phyloP scores from a whole-genome alignment of 2,329 filamentous ascomycete species.

The Dothideomycetes sp. region DNA sequence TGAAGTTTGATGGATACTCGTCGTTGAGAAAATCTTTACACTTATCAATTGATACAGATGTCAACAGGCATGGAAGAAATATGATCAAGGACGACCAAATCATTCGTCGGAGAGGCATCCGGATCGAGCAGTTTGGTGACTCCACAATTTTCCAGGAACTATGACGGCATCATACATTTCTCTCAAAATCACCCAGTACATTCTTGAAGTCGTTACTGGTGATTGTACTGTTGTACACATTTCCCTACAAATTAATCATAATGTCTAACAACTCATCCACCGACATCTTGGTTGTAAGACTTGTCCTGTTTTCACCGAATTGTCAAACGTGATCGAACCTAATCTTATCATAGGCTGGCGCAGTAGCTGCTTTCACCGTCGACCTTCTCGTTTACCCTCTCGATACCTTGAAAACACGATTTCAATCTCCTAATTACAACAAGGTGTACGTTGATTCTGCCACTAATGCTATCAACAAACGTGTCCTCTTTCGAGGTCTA shows the following conservation, averaged over 20 bases:
- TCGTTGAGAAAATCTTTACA: too few species aligned
- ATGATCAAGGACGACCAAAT: too few species aligned
- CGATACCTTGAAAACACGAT: constrained; percentile 80
- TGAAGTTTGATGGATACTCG: too few species aligned
- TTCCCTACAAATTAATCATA: background rate
- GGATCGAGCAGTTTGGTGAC: too few species aligned
- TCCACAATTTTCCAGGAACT: background rate
- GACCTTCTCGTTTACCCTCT: constrained; percentile 80
- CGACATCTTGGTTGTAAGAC: constrained; percentile 7
- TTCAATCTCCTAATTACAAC: constrained; percentile 69
- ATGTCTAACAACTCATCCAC: constrained; percentile 4
- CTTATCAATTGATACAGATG: too few species aligned
- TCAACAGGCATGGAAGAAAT: too few species aligned
- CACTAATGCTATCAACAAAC: constrained; percentile 45
- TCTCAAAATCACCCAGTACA: background rate
- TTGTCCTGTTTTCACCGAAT: background rate
- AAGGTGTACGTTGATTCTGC: constrained; percentile 53
- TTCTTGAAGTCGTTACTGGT: background rate
- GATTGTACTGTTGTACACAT: background rate
- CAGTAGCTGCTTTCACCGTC: constrained; percentile 74
- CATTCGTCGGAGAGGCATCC: too few species aligned
- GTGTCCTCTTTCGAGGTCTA: constrained; percentile 58
- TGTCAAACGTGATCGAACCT: background rate
- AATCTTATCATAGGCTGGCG: constrained; percentile 56
- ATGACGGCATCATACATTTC: constrained; percentile 4